Base-by-base conservation (phyloP, 331 rosid genomes). In the Quercus lobata region DNA sequence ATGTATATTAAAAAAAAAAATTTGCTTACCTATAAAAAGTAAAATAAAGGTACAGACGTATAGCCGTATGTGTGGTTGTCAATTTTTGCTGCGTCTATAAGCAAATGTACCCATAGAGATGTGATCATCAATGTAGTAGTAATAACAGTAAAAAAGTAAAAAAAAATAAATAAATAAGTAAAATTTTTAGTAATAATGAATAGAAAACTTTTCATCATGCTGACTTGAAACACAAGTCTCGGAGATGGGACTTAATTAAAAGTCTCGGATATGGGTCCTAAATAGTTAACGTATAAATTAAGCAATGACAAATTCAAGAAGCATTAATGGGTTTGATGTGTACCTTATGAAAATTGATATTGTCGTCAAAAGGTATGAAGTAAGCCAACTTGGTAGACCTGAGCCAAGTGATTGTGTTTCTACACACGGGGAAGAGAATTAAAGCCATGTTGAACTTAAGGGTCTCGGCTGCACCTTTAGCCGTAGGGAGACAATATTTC, bases 271-370 rank as follows among this genome's bases (percentile, higher is more conserved):
- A 53, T 29, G 49, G 60, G 72, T 68, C 76, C 73, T 52, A 62
- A 63, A 11, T 25, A 10, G 37, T 18, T 55, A 19, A 57, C 71
- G 46, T 79, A 58, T 70, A 63, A 70, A 82, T 29, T 8, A 77
- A 81, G 71, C 69, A 69, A 73, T 71, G 63, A 52, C 2, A 68
- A 18, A 68, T 2, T 6, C 53, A 1, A 34, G 14, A 8, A n/a
- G 72, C 79, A 74, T 55, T 73, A 62, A 55, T 53, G 34, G 81
- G 81, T 62, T 35, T 68, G 37, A n/a, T 75, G 80, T 62, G 74
- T 87, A 96, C 99, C 99, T 96, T 93, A 62, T 96, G 99, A 84
- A 96, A 92, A 89, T 96, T 96, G 84, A 96, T 96, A 85, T 93
- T 96, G 92, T 96, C 99, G 83, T 96, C 98, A 74, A 96, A 96